These are phyloP conservation scores for Physaria fendleri DNA, from an alignment of 345 rosid species.

Conservation along the genomic window DNA sequence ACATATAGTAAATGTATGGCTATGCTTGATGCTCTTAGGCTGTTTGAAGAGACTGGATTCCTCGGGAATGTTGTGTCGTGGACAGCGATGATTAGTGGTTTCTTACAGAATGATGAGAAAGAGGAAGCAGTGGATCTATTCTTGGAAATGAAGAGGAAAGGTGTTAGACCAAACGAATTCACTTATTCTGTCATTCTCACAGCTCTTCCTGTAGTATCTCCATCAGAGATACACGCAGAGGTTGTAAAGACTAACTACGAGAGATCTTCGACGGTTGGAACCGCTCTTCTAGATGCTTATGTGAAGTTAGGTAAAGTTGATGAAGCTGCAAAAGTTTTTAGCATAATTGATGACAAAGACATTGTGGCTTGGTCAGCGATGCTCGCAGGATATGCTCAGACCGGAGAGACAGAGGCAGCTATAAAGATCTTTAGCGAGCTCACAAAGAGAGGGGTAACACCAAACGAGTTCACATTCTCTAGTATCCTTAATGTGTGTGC, in stretches of 20 bases:
- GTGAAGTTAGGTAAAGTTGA: conserved; percentile 47
- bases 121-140: conserved; percentile 50
- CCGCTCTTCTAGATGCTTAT: conserved; percentile 80
- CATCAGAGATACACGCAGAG: conserved; percentile 61
- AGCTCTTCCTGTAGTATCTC: conserved; percentile 50
- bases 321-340: conserved; percentile 56
- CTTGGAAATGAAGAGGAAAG: conserved; percentile 51
- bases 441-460: conserved; percentile 44
- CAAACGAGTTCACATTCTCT: conserved; percentile 79
- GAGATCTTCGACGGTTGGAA: conserved; percentile 57
- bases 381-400: conserved; percentile 71
- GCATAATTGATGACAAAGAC: conserved; percentile 55
- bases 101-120: conserved; percentile 51
- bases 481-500: conserved; percentile 71
- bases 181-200: conserved; percentile 75
- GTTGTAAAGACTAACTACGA: conserved; percentile 59
- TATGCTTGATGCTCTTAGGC: conserved; percentile 50
- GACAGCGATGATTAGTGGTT: conserved; percentile 80
- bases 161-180: conserved; percentile 64
- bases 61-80: conserved; percentile 55
- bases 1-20: conserved; percentile 54
- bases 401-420: conserved; percentile 63
- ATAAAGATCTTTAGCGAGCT: conserved; percentile 44
- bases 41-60: conserved; percentile 39
- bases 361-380: conserved; percentile 92